These are phyloP conservation scores for Malus hybrid DNA, from an alignment of 331 rosid genomes.

Conservation along the genomic window DNA sequence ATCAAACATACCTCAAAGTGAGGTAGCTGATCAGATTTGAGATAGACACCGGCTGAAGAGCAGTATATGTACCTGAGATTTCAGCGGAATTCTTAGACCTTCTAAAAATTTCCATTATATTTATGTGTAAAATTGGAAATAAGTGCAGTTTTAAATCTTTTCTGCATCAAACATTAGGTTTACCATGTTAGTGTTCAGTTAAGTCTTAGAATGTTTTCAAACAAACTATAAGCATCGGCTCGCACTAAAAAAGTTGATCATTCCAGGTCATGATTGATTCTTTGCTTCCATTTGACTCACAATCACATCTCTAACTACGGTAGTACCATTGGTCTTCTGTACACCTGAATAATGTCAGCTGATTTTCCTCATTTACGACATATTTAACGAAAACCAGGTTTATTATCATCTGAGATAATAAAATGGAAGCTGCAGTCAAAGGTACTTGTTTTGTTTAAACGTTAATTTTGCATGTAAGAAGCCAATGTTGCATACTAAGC, in stretches of 20 bases:
- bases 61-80: constrained; percentile 88
- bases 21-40: constrained; percentile 72
- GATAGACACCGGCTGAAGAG: constrained; percentile 95
- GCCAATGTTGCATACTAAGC: too few species aligned
- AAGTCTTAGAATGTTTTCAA: background rate
- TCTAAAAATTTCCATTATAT: background rate
- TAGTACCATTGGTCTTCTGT: background rate
- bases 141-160: background rate
- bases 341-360: background rate
- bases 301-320: background rate
- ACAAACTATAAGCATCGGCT: background rate
- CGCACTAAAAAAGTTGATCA: background rate
- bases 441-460: background rate
- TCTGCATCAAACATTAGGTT: background rate
- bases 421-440: background rate
- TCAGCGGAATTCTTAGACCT: background rate
- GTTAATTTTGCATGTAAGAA: background rate
- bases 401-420: background rate
- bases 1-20: constrained; percentile 64
- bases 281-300: background rate
- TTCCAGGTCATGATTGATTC: background rate
- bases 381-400: background rate
- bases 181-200: background rate
- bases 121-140: background rate
- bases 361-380: background rate